Base-by-base conservation (phyloP, 768 basidiomycete species). In the Dendrothele bispora region DNA sequence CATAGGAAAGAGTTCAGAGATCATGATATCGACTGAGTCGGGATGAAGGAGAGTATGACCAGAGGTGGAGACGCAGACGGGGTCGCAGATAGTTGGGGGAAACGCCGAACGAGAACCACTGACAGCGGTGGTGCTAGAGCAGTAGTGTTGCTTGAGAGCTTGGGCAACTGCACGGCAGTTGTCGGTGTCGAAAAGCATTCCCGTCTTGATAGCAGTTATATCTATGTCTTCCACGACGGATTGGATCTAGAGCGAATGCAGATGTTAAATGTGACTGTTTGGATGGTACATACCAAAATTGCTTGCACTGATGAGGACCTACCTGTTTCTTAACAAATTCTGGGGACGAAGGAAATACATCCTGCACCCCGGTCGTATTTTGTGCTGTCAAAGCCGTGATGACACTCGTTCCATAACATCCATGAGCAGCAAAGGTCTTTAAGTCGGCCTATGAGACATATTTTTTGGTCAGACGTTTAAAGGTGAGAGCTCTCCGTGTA, bases 11-110 rank as follows among this genome's bases (percentile, higher is more conserved):
- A 95, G 65, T n/a, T 83, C 74, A 0, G 66, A 47, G 6, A 80
- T 72, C 51, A 97, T 56, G 2, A 75, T 71, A 7, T 74, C 62
- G 46, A 94, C 59, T 0, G 94, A 91, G 10, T 80, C 77, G 14
- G 77, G 66, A 5, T 84, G 73, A 7, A 97, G 73, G 1, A 98
- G 74, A 6, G 75, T 80, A 59, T 94, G 89, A 2, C 92, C 92
- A 0, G 90, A 91, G 0, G 94, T 95, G 3, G 91, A 91, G 2
- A 95, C 88, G 58, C 85, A 92, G 8, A 98, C 93, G 0, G 94
- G 93, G 60, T 98, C 94, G 51, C 90, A 82, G 22, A 95, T 79
- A 17, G 94, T 67, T 1, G 82, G 79, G 0, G 83, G 76, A 24
- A 65, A 53, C 8, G 49, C 50, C 10, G 58, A 51, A 5, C 48